These are phyloP conservation scores for Prunus fruticosa DNA, from an alignment of 306 rosid species.

Conservation along the genomic window DNA sequence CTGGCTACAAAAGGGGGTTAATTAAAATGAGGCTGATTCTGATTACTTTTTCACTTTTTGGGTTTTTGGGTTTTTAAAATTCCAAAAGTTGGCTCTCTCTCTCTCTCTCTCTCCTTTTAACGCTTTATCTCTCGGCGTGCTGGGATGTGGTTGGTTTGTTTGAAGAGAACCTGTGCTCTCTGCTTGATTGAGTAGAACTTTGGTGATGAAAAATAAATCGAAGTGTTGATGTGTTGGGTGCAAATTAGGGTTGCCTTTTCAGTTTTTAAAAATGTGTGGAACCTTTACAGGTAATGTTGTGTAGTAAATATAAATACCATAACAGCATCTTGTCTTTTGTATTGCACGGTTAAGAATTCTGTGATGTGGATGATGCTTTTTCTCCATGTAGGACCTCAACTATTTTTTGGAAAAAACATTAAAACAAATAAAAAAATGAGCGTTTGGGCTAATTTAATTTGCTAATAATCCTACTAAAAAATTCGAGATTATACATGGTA, in stretches of 20 bases:
- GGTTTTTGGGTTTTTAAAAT: background rate
- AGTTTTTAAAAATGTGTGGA: background rate
- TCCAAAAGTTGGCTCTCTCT: background rate
- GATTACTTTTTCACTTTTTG: background rate
- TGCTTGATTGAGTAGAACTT: background rate
- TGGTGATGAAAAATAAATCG: background rate
- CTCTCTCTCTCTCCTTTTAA: background rate
- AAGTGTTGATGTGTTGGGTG: background rate
- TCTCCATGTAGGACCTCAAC: background rate
- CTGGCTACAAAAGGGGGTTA: background rate
- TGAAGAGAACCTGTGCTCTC: background rate
- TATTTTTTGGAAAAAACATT: too few relatives aligned
- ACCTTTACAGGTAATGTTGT: constrained; percentile 1
- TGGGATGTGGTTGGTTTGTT: constrained; percentile 6
- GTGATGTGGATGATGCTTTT: too few relatives aligned
- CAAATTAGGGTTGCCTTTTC: background rate
- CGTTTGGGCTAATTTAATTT: too few relatives aligned
- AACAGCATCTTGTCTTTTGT: background rate
- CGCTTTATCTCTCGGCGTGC: background rate
- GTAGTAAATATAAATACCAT: background rate
- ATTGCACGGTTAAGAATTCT: background rate
- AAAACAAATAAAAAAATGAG: too few relatives aligned
- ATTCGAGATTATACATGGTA: too few relatives aligned
- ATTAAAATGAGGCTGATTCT: constrained; percentile 8
- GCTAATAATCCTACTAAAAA: too few relatives aligned